Conservation (phyloP, 495 filamentous ascomycete species). For the Annulohypoxylon maeteangense region DNA sequence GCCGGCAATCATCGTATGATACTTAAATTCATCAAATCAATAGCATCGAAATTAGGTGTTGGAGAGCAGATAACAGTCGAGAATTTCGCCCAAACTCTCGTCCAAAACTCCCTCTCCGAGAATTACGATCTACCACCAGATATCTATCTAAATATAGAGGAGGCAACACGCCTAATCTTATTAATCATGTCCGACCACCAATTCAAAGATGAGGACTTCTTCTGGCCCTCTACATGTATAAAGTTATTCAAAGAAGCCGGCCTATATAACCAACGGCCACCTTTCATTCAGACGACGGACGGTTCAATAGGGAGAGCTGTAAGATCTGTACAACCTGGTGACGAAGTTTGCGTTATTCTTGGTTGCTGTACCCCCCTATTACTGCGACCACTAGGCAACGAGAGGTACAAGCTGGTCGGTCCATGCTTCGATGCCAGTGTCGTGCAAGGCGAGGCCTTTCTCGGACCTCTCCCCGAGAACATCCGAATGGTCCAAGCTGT, state of each 20-base stretch:
- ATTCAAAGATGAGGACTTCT: neutral
- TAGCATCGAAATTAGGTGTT: neutral
- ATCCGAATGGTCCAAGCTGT: neutral
- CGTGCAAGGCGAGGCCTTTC: slow-evolving; percentile 14
- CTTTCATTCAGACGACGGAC: neutral
- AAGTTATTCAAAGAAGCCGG: neutral
- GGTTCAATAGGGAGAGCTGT: slow-evolving; percentile 8
- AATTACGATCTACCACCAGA: neutral
- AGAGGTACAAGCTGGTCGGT: slow-evolving; percentile 14
- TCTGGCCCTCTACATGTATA: neutral
- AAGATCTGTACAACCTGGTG: slow-evolving; percentile 7
- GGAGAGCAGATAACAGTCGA: neutral
- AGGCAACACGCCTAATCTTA: neutral
- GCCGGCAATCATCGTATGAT: neutral
- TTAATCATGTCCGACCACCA: slow-evolving; percentile 10
- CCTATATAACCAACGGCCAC: neutral
- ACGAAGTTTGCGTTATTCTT: slow-evolving; percentile 18
- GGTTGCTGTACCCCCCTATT: slow-evolving; percentile 10
- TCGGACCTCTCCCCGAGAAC: slow-evolving; percentile 19
- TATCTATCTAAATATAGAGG: neutral
- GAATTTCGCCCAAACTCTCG: neutral
- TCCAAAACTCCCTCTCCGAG: neutral
- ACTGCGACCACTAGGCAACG: slow-evolving; percentile 11
- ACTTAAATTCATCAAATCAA: neutral
- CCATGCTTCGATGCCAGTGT: slow-evolving; percentile 13